phyloP scores from a whole-genome alignment of 352 stramenopile species.

The Discostella stelligera region DNA sequence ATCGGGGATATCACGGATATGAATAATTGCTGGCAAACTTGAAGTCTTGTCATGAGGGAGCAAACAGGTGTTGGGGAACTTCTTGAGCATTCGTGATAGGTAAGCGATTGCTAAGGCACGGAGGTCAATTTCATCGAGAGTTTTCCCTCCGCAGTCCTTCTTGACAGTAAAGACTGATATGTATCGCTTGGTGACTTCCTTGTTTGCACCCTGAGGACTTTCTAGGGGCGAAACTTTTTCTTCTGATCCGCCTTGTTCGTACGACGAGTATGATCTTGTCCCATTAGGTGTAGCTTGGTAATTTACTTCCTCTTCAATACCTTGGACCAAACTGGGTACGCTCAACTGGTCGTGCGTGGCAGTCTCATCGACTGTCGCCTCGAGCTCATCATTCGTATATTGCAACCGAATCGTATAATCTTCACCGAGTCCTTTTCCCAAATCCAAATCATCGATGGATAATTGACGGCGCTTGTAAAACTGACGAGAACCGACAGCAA shows the following conservation, averaged over 20 bases:
- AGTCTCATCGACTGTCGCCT: constrained; percentile 15
- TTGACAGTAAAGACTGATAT: constrained; percentile 54
- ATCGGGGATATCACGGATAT: constrained; percentile 46
- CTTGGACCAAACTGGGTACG: constrained; percentile 24
- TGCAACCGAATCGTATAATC: constrained; percentile 30
- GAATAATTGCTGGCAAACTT: constrained; percentile 32
- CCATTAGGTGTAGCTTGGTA: constrained; percentile 4
- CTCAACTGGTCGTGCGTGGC: constrained; percentile 19
- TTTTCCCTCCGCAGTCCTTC: constrained; percentile 38
- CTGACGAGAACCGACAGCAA: constrained; percentile 7
- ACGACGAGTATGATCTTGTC: not conserved
- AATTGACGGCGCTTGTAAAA: constrained; percentile 15
- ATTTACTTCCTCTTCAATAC: constrained; percentile 3
- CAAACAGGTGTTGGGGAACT: constrained; percentile 44
- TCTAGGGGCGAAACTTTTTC: constrained; percentile 31
- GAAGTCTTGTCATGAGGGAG: constrained; percentile 48
- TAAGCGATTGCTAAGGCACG: constrained; percentile 32
- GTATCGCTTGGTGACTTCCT: constrained; percentile 17
- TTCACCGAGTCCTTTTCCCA: constrained; percentile 15
- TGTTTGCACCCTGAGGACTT: not conserved
- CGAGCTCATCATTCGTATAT: constrained; percentile 37
- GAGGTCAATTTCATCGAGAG: constrained; percentile 35
- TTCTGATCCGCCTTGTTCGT: not conserved
- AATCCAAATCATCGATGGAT: constrained; percentile 30
- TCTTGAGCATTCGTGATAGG: constrained; percentile 45